These are phyloP conservation scores for Candida orba DNA, from an alignment of 805 yeast genomes.

Conservation along the genomic window DNA sequence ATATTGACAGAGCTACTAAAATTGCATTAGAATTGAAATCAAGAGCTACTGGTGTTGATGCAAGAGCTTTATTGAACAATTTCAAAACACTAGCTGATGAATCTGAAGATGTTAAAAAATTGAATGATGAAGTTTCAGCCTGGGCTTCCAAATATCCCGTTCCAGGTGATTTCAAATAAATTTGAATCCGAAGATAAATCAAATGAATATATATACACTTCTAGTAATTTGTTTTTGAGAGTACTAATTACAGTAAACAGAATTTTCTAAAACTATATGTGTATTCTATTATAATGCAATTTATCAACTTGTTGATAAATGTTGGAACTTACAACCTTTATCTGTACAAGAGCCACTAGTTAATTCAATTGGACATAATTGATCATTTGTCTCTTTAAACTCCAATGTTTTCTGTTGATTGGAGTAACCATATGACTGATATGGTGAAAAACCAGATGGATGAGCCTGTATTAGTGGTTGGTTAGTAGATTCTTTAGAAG, in stretches of 20 bases:
- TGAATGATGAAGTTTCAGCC: conserved; percentile 56
- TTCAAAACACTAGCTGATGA: conserved; percentile 67
- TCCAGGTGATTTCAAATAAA: conserved; percentile 56
- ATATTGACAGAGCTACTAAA: conserved; percentile 72
- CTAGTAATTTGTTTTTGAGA: no score
- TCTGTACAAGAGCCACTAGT: conserved; percentile 18
- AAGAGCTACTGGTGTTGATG: conserved; percentile 46
- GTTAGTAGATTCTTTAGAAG: conserved; percentile 7
- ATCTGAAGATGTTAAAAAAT: conserved; percentile 46
- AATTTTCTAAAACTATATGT: no score
- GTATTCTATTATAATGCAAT: no score
- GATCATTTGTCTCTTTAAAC: conserved; percentile 2
- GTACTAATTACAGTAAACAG: no score
- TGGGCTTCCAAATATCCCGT: conserved; percentile 80
- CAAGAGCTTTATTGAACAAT: conserved; percentile 52
- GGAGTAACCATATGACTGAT: conserved; percentile 15
- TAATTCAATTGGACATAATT: conserved; percentile 20
- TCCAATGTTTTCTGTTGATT: not conserved
- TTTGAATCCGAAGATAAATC: not conserved
- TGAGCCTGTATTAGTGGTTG: conserved; percentile 16
- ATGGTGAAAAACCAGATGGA: conserved; percentile 17
- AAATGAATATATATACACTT: not conserved
- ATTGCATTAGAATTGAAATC: conserved; percentile 59
- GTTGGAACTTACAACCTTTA: conserved; percentile 17
- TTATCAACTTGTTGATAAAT: conserved; percentile 1